Evolutionary conservation across 1,139 yeast genomes (phyloP).

Genomic region (Pichiaceae sp.): DNA sequence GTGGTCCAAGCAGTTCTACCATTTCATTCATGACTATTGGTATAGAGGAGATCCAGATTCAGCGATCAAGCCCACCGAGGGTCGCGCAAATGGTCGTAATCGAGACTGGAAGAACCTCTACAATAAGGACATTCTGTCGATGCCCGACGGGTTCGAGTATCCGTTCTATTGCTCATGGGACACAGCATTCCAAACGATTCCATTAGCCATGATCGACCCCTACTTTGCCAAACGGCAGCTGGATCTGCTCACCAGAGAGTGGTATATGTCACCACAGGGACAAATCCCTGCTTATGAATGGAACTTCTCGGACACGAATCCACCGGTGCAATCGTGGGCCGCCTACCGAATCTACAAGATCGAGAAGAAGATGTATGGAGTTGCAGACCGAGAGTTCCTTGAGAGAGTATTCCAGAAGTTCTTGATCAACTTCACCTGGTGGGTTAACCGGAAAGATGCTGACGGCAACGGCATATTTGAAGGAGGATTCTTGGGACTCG

Average conservation of each 20-base stretch:
- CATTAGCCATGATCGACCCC: conserved; percentile 92
- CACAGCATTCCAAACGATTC: conserved; percentile 92
- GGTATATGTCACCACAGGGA: conserved; percentile 99
- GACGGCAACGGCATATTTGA: conserved; percentile 89
- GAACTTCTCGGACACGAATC: conserved; percentile 94
- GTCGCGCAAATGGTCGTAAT: conserved; percentile 79
- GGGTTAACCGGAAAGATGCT: conserved; percentile 91
- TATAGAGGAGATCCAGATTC: conserved; percentile 78
- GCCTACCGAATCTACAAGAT: conserved; percentile 84
- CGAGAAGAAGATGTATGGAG: conserved; percentile 80
- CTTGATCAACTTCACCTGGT: conserved; percentile 89
- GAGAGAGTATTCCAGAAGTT: conserved; percentile 90
- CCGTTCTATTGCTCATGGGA: conserved; percentile 99
- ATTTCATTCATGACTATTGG: conserved; percentile 86
- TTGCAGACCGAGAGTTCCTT: conserved; percentile 74
- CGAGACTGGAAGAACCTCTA: conserved; percentile 86
- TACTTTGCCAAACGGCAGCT: conserved; percentile 88
- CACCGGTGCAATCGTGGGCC: conserved; percentile 98
- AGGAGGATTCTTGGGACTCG: conserved; percentile 92
- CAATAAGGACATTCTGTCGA: conserved; percentile 78
- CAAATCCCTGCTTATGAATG: conserved; percentile 97
- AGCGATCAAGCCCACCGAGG: conserved; percentile 63
- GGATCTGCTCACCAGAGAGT: conserved; percentile 81
- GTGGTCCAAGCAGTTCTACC: conserved; percentile 93
- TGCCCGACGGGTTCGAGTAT: conserved; percentile 97